Conservation (phyloP, 1,139 yeast species). For the Saccharomycopsis crataegensis region DNA sequence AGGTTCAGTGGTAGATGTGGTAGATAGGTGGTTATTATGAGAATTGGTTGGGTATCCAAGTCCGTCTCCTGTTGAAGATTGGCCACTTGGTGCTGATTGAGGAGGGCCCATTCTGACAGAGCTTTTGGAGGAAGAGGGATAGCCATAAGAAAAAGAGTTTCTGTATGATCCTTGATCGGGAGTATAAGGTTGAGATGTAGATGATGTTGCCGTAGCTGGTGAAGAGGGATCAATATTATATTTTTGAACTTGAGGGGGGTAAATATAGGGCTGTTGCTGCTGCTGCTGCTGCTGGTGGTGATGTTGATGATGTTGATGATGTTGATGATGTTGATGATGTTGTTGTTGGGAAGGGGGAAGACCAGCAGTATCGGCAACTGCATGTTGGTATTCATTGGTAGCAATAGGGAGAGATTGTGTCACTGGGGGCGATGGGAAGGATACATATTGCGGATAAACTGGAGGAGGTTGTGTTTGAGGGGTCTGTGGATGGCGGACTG, state of each 20-base stretch:
- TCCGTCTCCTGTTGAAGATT: too few relatives aligned
- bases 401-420: too few relatives aligned
- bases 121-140: background rate
- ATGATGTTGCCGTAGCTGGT: background rate
- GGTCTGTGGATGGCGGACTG: too few relatives aligned
- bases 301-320: background rate
- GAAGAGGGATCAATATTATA: background rate
- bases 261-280: conserved; percentile 6
- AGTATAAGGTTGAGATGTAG: background rate
- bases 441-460: too few relatives aligned
- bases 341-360: background rate
- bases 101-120: too few relatives aligned
- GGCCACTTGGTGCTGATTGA: too few relatives aligned
- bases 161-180: too few relatives aligned
- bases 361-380: background rate
- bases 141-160: background rate
- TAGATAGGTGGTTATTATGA: too few relatives aligned
- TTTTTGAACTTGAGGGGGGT: background rate
- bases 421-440: too few relatives aligned
- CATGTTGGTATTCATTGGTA: too few relatives aligned
- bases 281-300: background rate
- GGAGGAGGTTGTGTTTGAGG: too few relatives aligned
- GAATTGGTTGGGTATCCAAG: too few relatives aligned
- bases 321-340: background rate
- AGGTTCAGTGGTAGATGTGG: background rate